These are phyloP conservation scores for Sarocladium oryzae DNA, from an alignment of 2,329 filamentous ascomycete genomes.

Conservation along the genomic window DNA sequence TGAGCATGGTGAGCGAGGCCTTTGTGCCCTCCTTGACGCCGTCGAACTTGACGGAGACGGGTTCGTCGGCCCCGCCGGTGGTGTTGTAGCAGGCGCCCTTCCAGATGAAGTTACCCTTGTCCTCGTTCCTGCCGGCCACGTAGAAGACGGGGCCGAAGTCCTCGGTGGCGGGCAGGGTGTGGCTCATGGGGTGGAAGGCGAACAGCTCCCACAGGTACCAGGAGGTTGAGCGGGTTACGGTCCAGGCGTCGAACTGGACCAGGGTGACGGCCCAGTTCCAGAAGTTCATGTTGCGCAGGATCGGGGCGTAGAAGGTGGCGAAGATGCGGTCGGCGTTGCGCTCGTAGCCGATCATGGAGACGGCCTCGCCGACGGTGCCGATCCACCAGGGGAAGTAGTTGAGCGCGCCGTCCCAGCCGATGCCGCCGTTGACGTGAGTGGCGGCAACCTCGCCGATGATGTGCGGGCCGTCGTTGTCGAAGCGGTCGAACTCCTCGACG, in stretches of 20 bases:
- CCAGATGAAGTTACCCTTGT: slow-evolving; percentile 36
- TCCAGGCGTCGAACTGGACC: slow-evolving; percentile 38
- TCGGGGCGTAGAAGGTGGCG: slow-evolving; percentile 45
- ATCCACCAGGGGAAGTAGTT: slow-evolving; percentile 49
- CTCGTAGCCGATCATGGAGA: slow-evolving; percentile 60
- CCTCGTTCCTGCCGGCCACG: slow-evolving; percentile 40
- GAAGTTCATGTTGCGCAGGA: slow-evolving; percentile 41
- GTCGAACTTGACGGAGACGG: slow-evolving; percentile 39
- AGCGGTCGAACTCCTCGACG: slow-evolving; percentile 42
- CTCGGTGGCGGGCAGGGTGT: slow-evolving; percentile 37
- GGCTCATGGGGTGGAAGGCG: slow-evolving; percentile 36
- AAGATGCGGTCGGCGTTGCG: slow-evolving; percentile 55
- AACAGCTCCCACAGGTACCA: slow-evolving; percentile 46
- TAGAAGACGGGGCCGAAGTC: slow-evolving; percentile 42
- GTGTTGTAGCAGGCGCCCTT: slow-evolving; percentile 49
- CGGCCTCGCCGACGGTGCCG: slow-evolving; percentile 55
- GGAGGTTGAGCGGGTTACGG: slow-evolving; percentile 44
- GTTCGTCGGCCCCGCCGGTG: slow-evolving; percentile 35
- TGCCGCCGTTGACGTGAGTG: slow-evolving; percentile 45
- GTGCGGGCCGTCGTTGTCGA: slow-evolving; percentile 40
- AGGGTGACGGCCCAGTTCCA: slow-evolving; percentile 48
- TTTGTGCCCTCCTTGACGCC: slow-evolving; percentile 31
- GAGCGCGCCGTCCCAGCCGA: slow-evolving; percentile 37
- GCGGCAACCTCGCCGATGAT: slow-evolving; percentile 46
- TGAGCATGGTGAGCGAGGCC: slow-evolving; percentile 39